Conservation (phyloP, 257 asterid genomes). For the Sherardia arvensis region DNA sequence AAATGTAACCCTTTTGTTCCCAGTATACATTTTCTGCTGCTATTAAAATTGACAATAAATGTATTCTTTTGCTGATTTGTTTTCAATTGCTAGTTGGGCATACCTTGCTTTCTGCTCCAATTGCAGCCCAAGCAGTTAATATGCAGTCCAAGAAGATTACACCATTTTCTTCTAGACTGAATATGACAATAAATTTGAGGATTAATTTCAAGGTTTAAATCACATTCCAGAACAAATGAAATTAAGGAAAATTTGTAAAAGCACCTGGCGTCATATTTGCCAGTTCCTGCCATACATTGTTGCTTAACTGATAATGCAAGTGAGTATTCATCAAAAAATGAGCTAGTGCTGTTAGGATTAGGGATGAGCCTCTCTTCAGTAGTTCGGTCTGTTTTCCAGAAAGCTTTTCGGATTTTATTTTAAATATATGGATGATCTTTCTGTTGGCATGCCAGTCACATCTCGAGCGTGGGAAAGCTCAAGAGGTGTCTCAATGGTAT, state of each 20-base stretch:
- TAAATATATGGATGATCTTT: constrained; percentile 1
- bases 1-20: not conserved
- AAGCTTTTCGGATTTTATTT: not conserved
- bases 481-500: constrained; percentile 60
- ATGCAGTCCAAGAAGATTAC: not conserved
- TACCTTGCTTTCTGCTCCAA: not conserved
- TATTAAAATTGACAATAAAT: too few species aligned
- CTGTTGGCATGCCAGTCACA: constrained; percentile 36
- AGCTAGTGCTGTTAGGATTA: not conserved
- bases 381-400: not conserved
- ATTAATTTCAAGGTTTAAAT: not conserved
- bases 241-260: not conserved
- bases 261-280: not conserved
- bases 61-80: too few species aligned
- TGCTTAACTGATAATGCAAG: not conserved
- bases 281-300: not conserved
- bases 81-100: not conserved
- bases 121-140: not conserved
- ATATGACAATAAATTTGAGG: not conserved
- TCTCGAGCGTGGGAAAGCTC: constrained; percentile 91
- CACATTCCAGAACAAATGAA: not conserved
- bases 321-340: not conserved
- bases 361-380: not conserved
- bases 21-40: not conserved
- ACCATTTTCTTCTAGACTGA: not conserved